A percentile compares a stretch with the other conserved stretches of the same genome.
Evolutionary conservation across 306 rosid species (phyloP).

Genomic region (Rosa persica): DNA sequence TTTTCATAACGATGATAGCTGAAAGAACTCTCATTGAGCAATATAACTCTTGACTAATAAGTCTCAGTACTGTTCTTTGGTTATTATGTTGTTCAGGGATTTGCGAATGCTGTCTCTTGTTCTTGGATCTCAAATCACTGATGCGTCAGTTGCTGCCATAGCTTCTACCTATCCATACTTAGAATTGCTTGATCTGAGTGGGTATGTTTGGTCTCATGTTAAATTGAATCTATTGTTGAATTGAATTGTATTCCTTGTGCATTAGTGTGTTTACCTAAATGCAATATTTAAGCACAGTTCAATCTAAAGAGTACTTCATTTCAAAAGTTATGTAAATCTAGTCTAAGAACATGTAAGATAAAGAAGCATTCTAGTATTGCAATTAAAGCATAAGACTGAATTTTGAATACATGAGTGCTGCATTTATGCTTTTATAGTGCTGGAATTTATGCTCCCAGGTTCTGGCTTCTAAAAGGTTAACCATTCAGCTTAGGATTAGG

Average conservation of each 20-base stretch:
- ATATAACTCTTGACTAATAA: conserved; percentile 10
- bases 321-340: background rate
- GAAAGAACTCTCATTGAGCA: background rate
- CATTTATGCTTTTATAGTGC: background rate
- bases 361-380: background rate
- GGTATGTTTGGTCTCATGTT: conserved; percentile 45
- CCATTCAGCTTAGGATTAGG: background rate
- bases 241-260: background rate
- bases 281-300: background rate
- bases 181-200: conserved; percentile 92
- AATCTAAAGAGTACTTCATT: background rate
- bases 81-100: conserved; percentile 47
- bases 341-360: too few species aligned
- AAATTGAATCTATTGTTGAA: background rate
- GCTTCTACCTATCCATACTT: conserved; percentile 75
- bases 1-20: background rate
- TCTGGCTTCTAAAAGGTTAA: background rate
- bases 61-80: conserved; percentile 27
- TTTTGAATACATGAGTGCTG: background rate
- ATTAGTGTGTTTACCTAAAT: background rate
- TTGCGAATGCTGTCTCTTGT: conserved; percentile 93
- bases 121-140: conserved; percentile 90
- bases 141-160: conserved; percentile 98
- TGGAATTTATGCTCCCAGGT: background rate
- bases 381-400: background rate